Base-by-base conservation (phyloP, 2,329 filamentous ascomycete species). In the Dactylonectria macrodidyma region DNA sequence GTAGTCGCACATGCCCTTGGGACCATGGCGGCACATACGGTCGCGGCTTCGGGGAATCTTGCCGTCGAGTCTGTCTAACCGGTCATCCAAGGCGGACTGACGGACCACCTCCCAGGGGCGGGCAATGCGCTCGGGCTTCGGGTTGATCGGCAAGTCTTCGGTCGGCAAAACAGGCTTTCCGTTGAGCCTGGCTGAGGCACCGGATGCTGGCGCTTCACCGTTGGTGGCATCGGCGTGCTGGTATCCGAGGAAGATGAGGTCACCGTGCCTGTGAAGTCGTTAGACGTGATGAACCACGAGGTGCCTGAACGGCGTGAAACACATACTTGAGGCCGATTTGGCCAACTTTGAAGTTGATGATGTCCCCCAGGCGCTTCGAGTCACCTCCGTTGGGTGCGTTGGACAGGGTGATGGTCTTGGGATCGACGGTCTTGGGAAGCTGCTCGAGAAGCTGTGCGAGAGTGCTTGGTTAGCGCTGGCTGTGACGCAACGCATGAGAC, bases 1-100 rank as follows among this genome's bases (percentile, higher is more conserved):
- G 83, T 98, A 97, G 83, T 99, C 96, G 82, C 96, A 99, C 96
- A 99, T 99, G 80, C 96, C 96, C 83, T 97, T 98, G 59, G 93
- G 91, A 1, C 95, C 95, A 80, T 99, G 96, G 69, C 94, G 92
- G 84, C 96, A 99, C 95, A 99, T 96, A 79, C 93, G 93, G 79
- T 97, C 94, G 66, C 88, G 88, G 69, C 88, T 88, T 69, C 95
- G 87, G 22, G 90, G 84, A 59, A 98, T 97, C 84, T 97, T 99
- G 73, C 96, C 96, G 85, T 96, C 92, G 73, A 91, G 88, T 82
- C 90, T 94, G 81, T 99, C 96, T 78, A 99, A 84, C 63, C 88
- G 86, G 78, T 99, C 92, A 78, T 99, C 97, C 10, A 99, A 86
- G 2, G 91, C 86, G 2, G 95, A 97, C 82, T 99, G 96, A 77